phyloP scores from a whole-genome alignment of 305 asterid species.

The Petunia hybrid region DNA sequence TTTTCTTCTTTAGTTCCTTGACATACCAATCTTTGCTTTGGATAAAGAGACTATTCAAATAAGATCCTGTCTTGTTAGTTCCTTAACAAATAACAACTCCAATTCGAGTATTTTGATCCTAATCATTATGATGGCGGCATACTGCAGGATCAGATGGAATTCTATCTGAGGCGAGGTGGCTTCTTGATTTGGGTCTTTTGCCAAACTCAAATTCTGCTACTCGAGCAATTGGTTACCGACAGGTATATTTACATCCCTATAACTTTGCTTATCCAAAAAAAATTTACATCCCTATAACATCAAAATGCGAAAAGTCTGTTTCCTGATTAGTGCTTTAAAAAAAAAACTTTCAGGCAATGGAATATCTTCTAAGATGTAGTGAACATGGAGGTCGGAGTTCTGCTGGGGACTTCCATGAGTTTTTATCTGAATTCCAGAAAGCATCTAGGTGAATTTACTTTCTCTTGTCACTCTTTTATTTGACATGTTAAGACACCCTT shows the following conservation, averaged over 20 bases:
- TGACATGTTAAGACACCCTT: conserved; percentile 26
- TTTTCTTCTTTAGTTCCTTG: not conserved
- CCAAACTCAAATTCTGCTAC: conserved; percentile 94
- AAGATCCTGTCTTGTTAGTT: not conserved
- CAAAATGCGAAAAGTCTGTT: not conserved
- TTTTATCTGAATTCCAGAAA: conserved; percentile 83
- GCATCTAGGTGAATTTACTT: conserved; percentile 65
- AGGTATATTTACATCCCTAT: conserved; percentile 58
- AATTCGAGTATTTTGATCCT: not conserved
- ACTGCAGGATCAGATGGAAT: conserved; percentile 67
- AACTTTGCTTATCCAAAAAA: not conserved
- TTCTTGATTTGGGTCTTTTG: conserved; percentile 87
- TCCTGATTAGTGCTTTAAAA: conserved; percentile 6
- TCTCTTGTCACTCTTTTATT: conserved; percentile 20
- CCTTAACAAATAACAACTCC: conserved; percentile 20
- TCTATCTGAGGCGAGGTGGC: conserved; percentile 87
- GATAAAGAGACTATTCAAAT: not conserved
- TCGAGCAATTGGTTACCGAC: conserved; percentile 98
- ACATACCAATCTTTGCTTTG: not conserved
- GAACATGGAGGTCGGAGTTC: conserved; percentile 79
- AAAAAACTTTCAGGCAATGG: conserved; percentile 73
- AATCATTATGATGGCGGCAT: conserved; percentile 29
- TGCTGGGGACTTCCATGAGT: conserved; percentile 61
- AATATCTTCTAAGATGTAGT: conserved; percentile 70
- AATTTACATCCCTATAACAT: conserved; percentile 34